phyloP scores from a whole-genome alignment of 2,329 filamentous ascomycete species.

The Camptophora hylomeconis region DNA sequence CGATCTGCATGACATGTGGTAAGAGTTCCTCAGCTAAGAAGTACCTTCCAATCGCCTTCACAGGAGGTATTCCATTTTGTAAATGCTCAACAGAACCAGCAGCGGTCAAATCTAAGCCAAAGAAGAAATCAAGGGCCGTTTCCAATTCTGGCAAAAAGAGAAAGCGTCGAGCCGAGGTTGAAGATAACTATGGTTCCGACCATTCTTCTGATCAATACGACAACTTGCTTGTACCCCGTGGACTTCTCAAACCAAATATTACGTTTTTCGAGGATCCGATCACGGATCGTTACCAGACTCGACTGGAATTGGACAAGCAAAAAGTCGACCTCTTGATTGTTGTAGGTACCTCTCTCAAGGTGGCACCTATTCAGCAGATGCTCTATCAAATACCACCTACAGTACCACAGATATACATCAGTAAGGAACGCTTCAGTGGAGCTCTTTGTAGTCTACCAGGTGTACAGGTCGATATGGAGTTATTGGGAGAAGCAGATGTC shows the following conservation, averaged over 20 bases:
- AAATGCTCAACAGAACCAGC: slow-evolving; percentile 11
- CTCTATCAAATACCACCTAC: slow-evolving; percentile 64
- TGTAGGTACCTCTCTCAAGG: slow-evolving; percentile 91
- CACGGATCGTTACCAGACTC: slow-evolving; percentile 67
- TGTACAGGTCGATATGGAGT: slow-evolving; percentile 93
- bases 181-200: slow-evolving; percentile 45
- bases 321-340: slow-evolving; percentile 82
- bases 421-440: slow-evolving; percentile 12
- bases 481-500: slow-evolving; percentile 89
- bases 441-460: slow-evolving; percentile 35
- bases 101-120: slow-evolving; percentile 23
- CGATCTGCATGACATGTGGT: slow-evolving; percentile 73
- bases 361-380: slow-evolving; percentile 87
- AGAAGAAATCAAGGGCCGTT: slow-evolving; percentile 4
- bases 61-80: slow-evolving; percentile 65
- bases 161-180: slow-evolving; percentile 18
- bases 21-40: slow-evolving; percentile 59
- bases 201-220: slow-evolving; percentile 73
- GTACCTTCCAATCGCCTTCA: slow-evolving; percentile 68
- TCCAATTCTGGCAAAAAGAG: slow-evolving; percentile 9
- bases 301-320: slow-evolving; percentile 67
- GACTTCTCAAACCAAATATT: slow-evolving; percentile 62
- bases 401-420: slow-evolving; percentile 79
- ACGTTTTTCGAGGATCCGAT: slow-evolving; percentile 93
- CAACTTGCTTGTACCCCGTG: slow-evolving; percentile 17